Evolutionary conservation across 371 early-diverging fungal species (phyloP).

Genomic region (Zychaea mexicana): DNA sequence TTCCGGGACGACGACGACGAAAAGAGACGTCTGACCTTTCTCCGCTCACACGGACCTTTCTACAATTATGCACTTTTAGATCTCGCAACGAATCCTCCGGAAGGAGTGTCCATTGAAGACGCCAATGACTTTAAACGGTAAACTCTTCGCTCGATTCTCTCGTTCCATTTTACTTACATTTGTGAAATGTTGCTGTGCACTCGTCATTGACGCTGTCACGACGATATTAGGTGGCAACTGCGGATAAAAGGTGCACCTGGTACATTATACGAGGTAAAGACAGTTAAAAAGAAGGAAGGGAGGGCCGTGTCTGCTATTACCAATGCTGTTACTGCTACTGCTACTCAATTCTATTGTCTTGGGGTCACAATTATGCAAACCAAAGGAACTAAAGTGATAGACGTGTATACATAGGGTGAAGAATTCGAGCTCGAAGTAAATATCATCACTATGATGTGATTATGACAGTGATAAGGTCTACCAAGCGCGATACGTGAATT

Average conservation of each 20-base stretch:
- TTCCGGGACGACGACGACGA: neutral
- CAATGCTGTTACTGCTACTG: neutral
- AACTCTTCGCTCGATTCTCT: neutral
- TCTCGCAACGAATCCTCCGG: constrained; percentile 58
- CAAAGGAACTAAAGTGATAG: no score
- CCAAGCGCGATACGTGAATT: neutral
- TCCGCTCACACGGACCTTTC: constrained; percentile 1
- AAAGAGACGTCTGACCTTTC: no score
- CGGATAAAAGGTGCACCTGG: constrained; percentile 65
- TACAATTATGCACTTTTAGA: constrained; percentile 29
- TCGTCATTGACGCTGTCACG: neutral
- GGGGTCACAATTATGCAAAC: no score
- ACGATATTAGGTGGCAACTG: constrained; percentile 59
- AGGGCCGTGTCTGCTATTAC: no score
- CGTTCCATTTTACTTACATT: no score
- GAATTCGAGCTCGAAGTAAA: constrained; percentile 65
- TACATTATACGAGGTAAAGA: constrained; percentile 65
- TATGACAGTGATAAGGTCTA: neutral
- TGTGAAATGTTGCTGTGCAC: neutral
- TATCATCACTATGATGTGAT: neutral
- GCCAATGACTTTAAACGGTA: constrained; percentile 64
- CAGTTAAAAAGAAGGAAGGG: neutral
- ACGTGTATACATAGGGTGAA: constrained; percentile 69
- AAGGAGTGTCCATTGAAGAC: constrained; percentile 60
- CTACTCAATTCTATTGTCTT: no score